Evolutionary conservation across 1,139 yeast genomes (phyloP).

Genomic region (Suhomyces kunorum): DNA sequence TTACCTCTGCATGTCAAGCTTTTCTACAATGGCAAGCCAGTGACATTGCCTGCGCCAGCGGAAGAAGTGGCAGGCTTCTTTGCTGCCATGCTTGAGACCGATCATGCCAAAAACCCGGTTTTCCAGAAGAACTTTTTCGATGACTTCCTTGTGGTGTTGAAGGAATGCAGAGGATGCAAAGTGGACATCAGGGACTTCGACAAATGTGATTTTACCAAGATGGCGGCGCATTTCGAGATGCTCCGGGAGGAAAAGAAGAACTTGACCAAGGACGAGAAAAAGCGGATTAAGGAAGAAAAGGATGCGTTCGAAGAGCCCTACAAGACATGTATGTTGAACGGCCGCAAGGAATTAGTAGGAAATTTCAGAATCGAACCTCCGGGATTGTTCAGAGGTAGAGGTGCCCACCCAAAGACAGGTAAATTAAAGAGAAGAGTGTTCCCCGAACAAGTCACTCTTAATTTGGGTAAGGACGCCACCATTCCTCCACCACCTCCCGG

Average conservation of each 20-base stretch:
- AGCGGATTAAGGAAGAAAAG: slow-evolving; percentile 65
- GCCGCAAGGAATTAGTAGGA: slow-evolving; percentile 89
- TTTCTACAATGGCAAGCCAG: slow-evolving; percentile 73
- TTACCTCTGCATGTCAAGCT: slow-evolving; percentile 79
- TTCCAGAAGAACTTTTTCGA: slow-evolving; percentile 84
- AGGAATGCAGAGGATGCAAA: slow-evolving; percentile 65
- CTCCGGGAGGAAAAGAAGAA: slow-evolving; percentile 72
- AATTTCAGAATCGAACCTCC: slow-evolving; percentile 96
- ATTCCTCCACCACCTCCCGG: slow-evolving; percentile 87
- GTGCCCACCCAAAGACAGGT: slow-evolving; percentile 96
- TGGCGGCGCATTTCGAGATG: slow-evolving; percentile 70
- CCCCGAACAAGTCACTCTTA: slow-evolving; percentile 88
- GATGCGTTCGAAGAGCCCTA: slow-evolving; percentile 79
- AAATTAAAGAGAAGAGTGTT: slow-evolving; percentile 76
- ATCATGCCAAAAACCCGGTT: slow-evolving; percentile 83
- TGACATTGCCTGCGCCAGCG: slow-evolving; percentile 72
- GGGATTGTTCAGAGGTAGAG: slow-evolving; percentile 92
- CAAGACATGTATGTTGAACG: slow-evolving; percentile 79
- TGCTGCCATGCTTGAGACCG: slow-evolving; percentile 86
- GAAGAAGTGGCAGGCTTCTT: slow-evolving; percentile 97
- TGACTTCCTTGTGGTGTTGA: slow-evolving; percentile 70
- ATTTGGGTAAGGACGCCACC: slow-evolving; percentile 69
- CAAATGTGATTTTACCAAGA: slow-evolving; percentile 77
- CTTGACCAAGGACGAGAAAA: slow-evolving; percentile 71
- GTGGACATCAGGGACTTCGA: slow-evolving; percentile 59